A percentile compares a stretch with the other conserved stretches of the same genome.
These are phyloP conservation scores for Thymus mandschuricus DNA, from an alignment of 257 asterid species.

Conservation along the genomic window DNA sequence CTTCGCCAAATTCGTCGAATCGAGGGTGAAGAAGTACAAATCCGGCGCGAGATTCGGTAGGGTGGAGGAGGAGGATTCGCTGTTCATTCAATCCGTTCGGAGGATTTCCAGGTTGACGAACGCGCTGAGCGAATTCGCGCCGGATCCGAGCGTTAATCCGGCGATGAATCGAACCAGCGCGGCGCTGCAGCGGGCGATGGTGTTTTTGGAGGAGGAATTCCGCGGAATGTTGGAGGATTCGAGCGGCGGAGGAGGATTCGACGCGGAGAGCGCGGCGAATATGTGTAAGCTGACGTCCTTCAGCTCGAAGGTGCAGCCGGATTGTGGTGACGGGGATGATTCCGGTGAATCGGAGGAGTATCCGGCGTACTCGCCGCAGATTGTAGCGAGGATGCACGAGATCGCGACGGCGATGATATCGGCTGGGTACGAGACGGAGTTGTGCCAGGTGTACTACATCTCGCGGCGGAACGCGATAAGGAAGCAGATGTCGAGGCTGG, in stretches of 20 bases:
- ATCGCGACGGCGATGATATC: slow-evolving; percentile 67
- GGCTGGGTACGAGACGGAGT: slow-evolving; percentile 71
- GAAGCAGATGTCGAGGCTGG: slow-evolving; percentile 54
- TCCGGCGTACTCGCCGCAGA: slow-evolving; percentile 49
- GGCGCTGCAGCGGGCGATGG: slow-evolving; percentile 74
- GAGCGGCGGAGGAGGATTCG: not conserved
- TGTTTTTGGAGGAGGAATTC: slow-evolving; percentile 73
- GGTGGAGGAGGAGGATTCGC: slow-evolving; percentile 51
- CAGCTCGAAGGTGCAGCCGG: slow-evolving; percentile 26
- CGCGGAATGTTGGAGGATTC: slow-evolving; percentile 59
- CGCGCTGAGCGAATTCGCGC: slow-evolving; percentile 47
- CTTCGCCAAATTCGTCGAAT: slow-evolving; percentile 50
- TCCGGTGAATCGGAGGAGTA: slow-evolving; percentile 37
- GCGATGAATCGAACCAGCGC: slow-evolving; percentile 52
- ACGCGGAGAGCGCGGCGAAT: not conserved
- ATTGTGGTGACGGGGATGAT: slow-evolving; percentile 26
- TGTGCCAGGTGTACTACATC: slow-evolving; percentile 65
- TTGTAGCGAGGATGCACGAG: slow-evolving; percentile 47
- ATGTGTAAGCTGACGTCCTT: slow-evolving; percentile 39
- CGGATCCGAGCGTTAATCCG: slow-evolving; percentile 37
- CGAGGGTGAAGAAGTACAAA: slow-evolving; percentile 43
- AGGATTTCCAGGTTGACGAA: slow-evolving; percentile 52
- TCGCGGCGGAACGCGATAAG: slow-evolving; percentile 61
- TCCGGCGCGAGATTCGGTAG: slow-evolving; percentile 40
- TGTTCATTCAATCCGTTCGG: slow-evolving; percentile 58